A percentile compares a stretch with the other conserved stretches of the same genome.
phyloP scores from a whole-genome alignment of 2,329 filamentous ascomycete genomes.

The Phialophora tarda region DNA sequence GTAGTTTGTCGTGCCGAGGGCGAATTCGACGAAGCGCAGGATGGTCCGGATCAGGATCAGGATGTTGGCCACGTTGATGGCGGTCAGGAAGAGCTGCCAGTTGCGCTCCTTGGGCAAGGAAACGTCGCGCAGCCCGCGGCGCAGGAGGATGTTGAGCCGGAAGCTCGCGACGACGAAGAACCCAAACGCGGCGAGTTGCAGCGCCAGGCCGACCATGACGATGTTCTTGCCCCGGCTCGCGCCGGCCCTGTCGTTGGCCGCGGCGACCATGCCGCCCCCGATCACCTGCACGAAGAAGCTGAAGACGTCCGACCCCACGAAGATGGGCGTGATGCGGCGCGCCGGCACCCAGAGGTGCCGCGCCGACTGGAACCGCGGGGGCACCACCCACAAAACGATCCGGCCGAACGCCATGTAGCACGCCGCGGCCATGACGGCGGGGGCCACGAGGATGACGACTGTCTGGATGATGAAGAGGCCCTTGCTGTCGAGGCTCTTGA shows the following conservation, averaged over 20 bases:
- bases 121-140: slow-evolving; percentile 20
- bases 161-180: slow-evolving; percentile 55
- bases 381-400: slow-evolving; percentile 53
- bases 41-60: slow-evolving; percentile 32
- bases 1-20: slow-evolving; percentile 30
- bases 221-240: slow-evolving; percentile 50
- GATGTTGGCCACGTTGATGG: slow-evolving; percentile 32
- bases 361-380: slow-evolving; percentile 40
- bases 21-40: slow-evolving; percentile 31
- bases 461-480: slow-evolving; percentile 44
- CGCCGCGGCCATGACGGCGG: slow-evolving; percentile 55
- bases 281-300: slow-evolving; percentile 54
- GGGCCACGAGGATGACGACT: slow-evolving; percentile 54
- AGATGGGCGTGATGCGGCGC: slow-evolving; percentile 46
- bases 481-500: slow-evolving; percentile 23
- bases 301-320: slow-evolving; percentile 52
- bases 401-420: slow-evolving; percentile 55
- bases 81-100: slow-evolving; percentile 31
- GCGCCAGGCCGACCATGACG: slow-evolving; percentile 47
- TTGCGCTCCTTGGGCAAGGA: slow-evolving; percentile 29
- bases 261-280: slow-evolving; percentile 47
- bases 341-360: slow-evolving; percentile 49
- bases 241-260: slow-evolving; percentile 39
- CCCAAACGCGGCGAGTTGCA: slow-evolving; percentile 61
- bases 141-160: slow-evolving; percentile 42